phyloP scores from a whole-genome alignment of 441 rosid species.

The Pelargonium myrrhifolium region DNA sequence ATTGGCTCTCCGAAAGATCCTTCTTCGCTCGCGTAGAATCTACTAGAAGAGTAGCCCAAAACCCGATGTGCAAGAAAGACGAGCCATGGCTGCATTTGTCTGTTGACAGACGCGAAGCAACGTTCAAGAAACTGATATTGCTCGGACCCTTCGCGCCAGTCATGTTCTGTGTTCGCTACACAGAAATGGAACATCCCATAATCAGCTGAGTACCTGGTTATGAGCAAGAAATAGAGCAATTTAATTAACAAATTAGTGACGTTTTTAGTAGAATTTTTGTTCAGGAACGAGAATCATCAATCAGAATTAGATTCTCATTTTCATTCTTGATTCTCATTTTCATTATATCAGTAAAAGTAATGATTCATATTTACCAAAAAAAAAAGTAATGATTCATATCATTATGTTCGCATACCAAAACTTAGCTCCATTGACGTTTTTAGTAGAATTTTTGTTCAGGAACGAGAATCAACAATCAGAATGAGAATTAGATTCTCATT shows the following conservation, averaged over 20 bases:
- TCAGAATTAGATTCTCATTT: too few relatives aligned
- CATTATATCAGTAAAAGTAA: too few relatives aligned
- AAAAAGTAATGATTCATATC: too few relatives aligned
- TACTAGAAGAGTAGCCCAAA: conserved; percentile 4
- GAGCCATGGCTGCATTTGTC: conserved; percentile 15
- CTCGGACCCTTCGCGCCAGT: conserved; percentile 26
- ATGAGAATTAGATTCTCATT: too few relatives aligned
- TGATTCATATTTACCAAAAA: too few relatives aligned
- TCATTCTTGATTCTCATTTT: too few relatives aligned
- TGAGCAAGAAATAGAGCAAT: neutral
- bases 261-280: too few relatives aligned
- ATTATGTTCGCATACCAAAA: too few relatives aligned
- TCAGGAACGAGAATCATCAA: neutral
- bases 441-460: too few relatives aligned
- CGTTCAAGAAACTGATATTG: conserved; percentile 13
- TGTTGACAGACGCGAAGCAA: neutral
- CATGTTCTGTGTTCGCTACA: conserved; percentile 62
- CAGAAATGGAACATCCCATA: conserved; percentile 90
- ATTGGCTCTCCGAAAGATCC: conserved; percentile 43
- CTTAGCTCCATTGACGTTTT: too few relatives aligned
- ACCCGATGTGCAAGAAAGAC: conserved; percentile 7
- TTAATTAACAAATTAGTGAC: too few relatives aligned
- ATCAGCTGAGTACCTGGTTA: conserved; percentile 68
- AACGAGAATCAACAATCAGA: too few relatives aligned
- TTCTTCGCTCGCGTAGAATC: conserved; percentile 44